Evolutionary conservation across 108 stramenopile species (phyloP).

Genomic region (Cylindrotheca fusiformis): DNA sequence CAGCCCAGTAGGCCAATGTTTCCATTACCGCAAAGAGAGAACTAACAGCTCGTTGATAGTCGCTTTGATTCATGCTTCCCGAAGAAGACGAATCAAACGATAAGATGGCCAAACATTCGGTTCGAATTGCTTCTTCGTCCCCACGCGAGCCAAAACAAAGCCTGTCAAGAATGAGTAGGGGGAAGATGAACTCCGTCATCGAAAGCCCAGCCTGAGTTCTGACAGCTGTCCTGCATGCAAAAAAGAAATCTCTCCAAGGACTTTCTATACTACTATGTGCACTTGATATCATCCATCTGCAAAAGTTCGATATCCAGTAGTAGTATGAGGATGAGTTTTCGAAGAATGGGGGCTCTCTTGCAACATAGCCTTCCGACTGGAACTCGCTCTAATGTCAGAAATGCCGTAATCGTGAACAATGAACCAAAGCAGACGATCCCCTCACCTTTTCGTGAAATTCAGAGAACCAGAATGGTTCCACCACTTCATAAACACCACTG

Average conservation of each 20-base stretch:
- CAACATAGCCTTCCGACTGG: constrained; percentile 1
- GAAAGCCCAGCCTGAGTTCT: constrained; percentile 59
- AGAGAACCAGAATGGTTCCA: constrained; percentile 85
- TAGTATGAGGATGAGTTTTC: constrained; percentile 51
- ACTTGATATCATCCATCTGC: constrained; percentile 50
- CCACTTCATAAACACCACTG: constrained; percentile 56
- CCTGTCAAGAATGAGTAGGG: constrained; percentile 75
- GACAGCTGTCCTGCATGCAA: constrained; percentile 74
- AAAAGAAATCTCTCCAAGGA: constrained; percentile 68
- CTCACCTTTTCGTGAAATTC: constrained; percentile 64
- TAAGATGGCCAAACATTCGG: constrained; percentile 60
- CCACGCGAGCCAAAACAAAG: constrained; percentile 66
- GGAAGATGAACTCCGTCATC: constrained; percentile 79
- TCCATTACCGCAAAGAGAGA: constrained; percentile 65
- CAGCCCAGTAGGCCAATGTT: constrained; percentile 62
- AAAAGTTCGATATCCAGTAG: constrained; percentile 62
- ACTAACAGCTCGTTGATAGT: constrained; percentile 64
- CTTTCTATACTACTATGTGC: constrained; percentile 44
- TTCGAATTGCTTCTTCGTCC: constrained; percentile 51
- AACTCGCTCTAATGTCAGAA: too few species aligned
- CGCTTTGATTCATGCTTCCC: constrained; percentile 28
- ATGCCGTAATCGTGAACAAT: too few species aligned
- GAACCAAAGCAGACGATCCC: neutral
- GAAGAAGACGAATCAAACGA: constrained; percentile 16
- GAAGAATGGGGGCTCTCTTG: constrained; percentile 71